These are phyloP conservation scores for Candida tibetensis DNA, from an alignment of 805 yeast genomes.

Conservation along the genomic window DNA sequence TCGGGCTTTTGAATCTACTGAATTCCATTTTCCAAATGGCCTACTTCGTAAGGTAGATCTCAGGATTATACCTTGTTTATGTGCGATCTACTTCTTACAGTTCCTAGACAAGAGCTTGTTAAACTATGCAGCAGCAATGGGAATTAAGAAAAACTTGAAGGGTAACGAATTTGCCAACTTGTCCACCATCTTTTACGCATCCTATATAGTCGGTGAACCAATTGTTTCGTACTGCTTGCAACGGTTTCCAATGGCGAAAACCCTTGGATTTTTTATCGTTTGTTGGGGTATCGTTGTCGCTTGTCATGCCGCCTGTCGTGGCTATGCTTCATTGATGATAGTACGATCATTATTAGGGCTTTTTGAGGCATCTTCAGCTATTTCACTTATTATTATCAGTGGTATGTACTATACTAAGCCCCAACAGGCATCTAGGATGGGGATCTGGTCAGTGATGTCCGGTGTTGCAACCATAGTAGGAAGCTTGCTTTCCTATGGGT, in stretches of 20 bases:
- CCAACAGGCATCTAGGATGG: constrained; percentile 53
- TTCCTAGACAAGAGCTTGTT: constrained; percentile 58
- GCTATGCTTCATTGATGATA: constrained; percentile 54
- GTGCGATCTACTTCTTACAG: constrained; percentile 54
- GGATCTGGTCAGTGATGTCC: constrained; percentile 57
- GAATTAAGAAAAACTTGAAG: constrained; percentile 49
- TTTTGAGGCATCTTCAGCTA: constrained; percentile 55
- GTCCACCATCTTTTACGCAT: constrained; percentile 52
- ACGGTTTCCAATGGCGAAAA: constrained; percentile 51
- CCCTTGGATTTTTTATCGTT: constrained; percentile 44
- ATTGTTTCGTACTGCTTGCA: constrained; percentile 42
- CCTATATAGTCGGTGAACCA: constrained; percentile 55
- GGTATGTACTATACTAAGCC: constrained; percentile 60
- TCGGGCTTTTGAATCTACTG: constrained; percentile 2
- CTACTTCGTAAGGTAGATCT: constrained; percentile 42
- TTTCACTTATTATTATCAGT: constrained; percentile 54
- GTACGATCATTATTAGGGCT: constrained; percentile 52
- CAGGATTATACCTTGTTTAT: constrained; percentile 47
- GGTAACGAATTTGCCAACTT: constrained; percentile 49
- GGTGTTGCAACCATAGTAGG: constrained; percentile 56
- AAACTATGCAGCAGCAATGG: constrained; percentile 65
- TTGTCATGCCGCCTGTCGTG: constrained; percentile 48
- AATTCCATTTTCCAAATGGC: constrained; percentile 4
- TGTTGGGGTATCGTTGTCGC: constrained; percentile 55
- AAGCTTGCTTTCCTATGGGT: constrained; percentile 43